Evolutionary conservation across 257 asterid species (phyloP).

Genomic region (Orobanche coerulescens): DNA sequence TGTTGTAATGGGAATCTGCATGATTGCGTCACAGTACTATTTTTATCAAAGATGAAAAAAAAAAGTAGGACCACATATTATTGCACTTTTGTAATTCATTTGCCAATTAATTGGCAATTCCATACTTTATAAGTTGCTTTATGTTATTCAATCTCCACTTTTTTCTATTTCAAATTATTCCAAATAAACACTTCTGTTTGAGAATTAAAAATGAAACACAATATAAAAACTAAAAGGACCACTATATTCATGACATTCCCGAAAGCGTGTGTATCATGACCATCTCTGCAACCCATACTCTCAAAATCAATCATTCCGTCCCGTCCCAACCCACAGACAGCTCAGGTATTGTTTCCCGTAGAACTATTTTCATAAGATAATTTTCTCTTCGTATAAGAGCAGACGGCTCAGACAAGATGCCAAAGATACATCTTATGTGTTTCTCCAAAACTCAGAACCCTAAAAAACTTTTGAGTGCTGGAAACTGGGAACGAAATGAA

Average conservation of each 20-base stretch:
- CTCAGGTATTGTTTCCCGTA: no score
- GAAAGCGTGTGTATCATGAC: neutral
- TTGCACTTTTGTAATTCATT: slow-evolving; percentile 34
- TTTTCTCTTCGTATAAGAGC: no score
- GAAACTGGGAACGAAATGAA: no score
- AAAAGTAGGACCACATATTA: slow-evolving; percentile 2
- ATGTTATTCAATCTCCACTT: slow-evolving; percentile 17
- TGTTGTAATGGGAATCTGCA: slow-evolving; percentile 28
- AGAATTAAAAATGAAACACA: neutral
- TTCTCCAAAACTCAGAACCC: no score
- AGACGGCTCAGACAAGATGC: no score
- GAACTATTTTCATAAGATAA: no score
- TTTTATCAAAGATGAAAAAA: slow-evolving; percentile 36
- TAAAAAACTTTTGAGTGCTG: no score
- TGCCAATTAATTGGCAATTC: slow-evolving; percentile 33
- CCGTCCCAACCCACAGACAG: no score
- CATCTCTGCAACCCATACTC: no score
- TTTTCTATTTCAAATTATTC: slow-evolving; percentile 22
- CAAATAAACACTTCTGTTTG: neutral
- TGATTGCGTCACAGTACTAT: no score
- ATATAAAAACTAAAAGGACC: neutral
- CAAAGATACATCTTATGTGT: no score
- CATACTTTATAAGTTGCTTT: slow-evolving; percentile 24
- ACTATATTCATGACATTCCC: neutral
- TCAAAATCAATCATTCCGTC: no score